Evolutionary conservation across 805 yeast genomes (phyloP).

Genomic region (Saccharomycopsis sp.): DNA sequence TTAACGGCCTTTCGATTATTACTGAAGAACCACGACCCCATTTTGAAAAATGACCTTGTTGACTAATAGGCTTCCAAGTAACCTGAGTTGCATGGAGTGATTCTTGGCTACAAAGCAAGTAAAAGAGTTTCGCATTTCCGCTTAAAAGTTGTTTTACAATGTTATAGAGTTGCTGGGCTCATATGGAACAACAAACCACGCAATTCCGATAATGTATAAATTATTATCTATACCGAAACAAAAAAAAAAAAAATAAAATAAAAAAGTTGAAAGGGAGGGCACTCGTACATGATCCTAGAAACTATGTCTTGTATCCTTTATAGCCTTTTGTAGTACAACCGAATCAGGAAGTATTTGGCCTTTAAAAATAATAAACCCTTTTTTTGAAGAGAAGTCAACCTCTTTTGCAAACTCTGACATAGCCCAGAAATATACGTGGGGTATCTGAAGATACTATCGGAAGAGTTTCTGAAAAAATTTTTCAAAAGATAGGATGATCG

Average conservation of each 20-base stretch:
- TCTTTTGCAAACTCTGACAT: too few relatives aligned
- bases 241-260: too few relatives aligned
- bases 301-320: neutral
- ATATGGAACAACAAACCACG: neutral
- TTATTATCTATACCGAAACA: neutral
- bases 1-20: too few relatives aligned
- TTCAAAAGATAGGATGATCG: neutral
- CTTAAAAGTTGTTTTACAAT: neutral
- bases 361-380: too few relatives aligned
- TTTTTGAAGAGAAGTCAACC: neutral
- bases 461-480: neutral
- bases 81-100: neutral
- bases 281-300: neutral
- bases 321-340: neutral
- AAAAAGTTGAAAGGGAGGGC: neutral
- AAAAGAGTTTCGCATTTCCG: neutral
- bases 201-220: neutral
- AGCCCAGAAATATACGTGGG: neutral
- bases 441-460: neutral
- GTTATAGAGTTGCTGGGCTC: neutral
- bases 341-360: neutral
- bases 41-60: too few relatives aligned
- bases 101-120: neutral
- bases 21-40: too few relatives aligned
- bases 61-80: neutral